Conservation (phyloP, 805 yeast species). For the Lachancea sp. region DNA sequence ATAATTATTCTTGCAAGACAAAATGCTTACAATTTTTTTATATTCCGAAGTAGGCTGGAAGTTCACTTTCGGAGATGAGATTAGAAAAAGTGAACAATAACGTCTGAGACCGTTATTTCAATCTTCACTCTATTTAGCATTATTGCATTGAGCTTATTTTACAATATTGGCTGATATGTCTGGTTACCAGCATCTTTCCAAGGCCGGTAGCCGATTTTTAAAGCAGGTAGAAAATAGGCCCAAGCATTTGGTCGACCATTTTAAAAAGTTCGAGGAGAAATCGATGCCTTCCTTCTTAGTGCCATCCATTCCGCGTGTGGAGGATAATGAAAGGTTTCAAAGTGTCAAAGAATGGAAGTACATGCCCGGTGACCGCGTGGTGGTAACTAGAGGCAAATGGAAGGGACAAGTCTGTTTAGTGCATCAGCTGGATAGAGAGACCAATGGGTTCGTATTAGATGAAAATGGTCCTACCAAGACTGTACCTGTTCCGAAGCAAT, state of each 20-base stretch:
- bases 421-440: slow-evolving; percentile 48
- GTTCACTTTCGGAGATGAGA: too few relatives aligned
- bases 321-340: slow-evolving; percentile 32
- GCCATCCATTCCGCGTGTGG: slow-evolving; percentile 31
- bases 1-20: too few relatives aligned
- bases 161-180: slow-evolving; percentile 10
- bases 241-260: slow-evolving; percentile 26
- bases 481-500: slow-evolving; percentile 61
- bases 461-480: slow-evolving; percentile 62
- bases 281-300: slow-evolving; percentile 36
- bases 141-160: neutral
- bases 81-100: too few relatives aligned
- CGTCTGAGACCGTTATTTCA: too few relatives aligned
- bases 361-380: slow-evolving; percentile 70
- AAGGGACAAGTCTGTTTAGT: slow-evolving; percentile 73
- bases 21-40: too few relatives aligned
- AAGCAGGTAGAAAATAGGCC: slow-evolving; percentile 30
- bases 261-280: slow-evolving; percentile 27
- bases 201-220: slow-evolving; percentile 35
- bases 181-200: slow-evolving; percentile 30
- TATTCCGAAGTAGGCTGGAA: too few relatives aligned
- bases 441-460: slow-evolving; percentile 57
- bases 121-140: too few relatives aligned
- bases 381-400: slow-evolving; percentile 61
- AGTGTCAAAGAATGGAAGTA: slow-evolving; percentile 51